A percentile compares a stretch with the other conserved stretches of the same genome.
phyloP scores from a whole-genome alignment of 2,329 filamentous ascomycete genomes.

The Lanzia echinophila region DNA sequence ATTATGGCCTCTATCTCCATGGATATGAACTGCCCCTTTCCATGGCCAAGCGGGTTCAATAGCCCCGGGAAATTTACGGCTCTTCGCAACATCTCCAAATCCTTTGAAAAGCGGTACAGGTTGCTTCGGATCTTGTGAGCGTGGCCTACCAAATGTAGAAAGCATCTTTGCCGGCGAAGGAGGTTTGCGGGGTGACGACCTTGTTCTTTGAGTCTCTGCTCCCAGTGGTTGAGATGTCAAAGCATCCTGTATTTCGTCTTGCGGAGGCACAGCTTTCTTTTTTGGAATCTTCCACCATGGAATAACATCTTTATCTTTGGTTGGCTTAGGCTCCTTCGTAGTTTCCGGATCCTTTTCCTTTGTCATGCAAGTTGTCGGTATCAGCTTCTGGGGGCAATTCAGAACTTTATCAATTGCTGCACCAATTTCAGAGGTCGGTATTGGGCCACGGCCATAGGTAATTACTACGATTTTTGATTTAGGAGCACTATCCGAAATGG shows the following conservation, averaged over 20 bases:
- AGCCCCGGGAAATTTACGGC: conserved; percentile 57
- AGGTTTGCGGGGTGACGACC: not conserved
- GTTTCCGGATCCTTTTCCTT: not conserved
- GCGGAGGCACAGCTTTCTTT: not conserved
- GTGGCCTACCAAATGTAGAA: not conserved
- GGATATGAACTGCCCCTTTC: conserved; percentile 56
- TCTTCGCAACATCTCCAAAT: conserved; percentile 21
- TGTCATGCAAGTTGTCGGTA: not conserved
- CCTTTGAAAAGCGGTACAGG: conserved; percentile 23
- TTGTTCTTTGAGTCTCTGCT: not conserved
- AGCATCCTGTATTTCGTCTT: not conserved
- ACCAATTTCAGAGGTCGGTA: conserved; percentile 44
- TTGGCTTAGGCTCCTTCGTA: conserved; percentile 1
- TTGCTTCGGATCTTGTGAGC: conserved; percentile 26
- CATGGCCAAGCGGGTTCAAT: conserved; percentile 66
- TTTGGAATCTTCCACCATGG: conserved; percentile 12
- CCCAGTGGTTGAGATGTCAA: not conserved
- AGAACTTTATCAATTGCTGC: conserved; percentile 59
- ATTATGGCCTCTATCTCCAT: conserved; percentile 34
- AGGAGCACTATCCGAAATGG: conserved; percentile 33
- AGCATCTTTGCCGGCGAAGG: conserved; percentile 5
- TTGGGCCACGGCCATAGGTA: conserved; percentile 49
- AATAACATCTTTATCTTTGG: conserved; percentile 1
- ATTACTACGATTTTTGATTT: conserved; percentile 46
- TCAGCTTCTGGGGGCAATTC: conserved; percentile 2